phyloP scores from a whole-genome alignment of 352 stramenopile genomes.

The Pythium grandisporangium region DNA sequence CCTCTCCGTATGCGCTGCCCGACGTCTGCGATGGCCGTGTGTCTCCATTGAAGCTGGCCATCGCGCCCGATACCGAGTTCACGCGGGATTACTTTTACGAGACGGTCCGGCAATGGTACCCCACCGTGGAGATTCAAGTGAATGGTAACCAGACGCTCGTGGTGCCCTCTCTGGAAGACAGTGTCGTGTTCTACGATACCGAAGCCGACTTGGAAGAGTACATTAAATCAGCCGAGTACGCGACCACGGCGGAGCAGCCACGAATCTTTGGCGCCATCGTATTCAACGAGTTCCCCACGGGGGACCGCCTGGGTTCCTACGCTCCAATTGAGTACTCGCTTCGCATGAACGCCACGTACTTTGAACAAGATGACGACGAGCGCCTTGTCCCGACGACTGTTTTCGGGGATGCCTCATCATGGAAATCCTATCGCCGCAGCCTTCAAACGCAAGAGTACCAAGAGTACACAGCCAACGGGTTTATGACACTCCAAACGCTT shows the following conservation, averaged over 20 bases:
- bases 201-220: slow-evolving; percentile 20
- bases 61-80: slow-evolving; percentile 23
- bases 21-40: slow-evolving; percentile 8
- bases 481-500: slow-evolving; percentile 41
- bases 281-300: slow-evolving; percentile 21
- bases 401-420: slow-evolving; percentile 7
- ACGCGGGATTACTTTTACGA: slow-evolving; percentile 26
- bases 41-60: slow-evolving; percentile 23
- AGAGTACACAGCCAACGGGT: slow-evolving; percentile 20
- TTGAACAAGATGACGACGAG: slow-evolving; percentile 2
- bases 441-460: slow-evolving; percentile 13
- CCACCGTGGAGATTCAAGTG: slow-evolving; percentile 9
- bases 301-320: slow-evolving; percentile 11
- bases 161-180: slow-evolving; percentile 32
- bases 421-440: slow-evolving; percentile 11
- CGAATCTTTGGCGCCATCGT: slow-evolving; percentile 37
- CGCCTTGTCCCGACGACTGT: slow-evolving; percentile 21
- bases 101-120: slow-evolving; percentile 20
- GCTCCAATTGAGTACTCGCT: slow-evolving; percentile 27
- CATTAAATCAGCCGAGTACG: slow-evolving; percentile 27
- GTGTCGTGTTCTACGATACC: slow-evolving; percentile 20
- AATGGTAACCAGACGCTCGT: slow-evolving; percentile 5
- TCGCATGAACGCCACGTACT: slow-evolving; percentile 27
- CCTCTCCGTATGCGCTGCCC: slow-evolving; percentile 18
- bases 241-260: slow-evolving; percentile 6